Evolutionary conservation across 257 asterid species (phyloP), one percentile per base, ranked within the genome.

Genomic region (Ocimum tenuiflorum): DNA sequence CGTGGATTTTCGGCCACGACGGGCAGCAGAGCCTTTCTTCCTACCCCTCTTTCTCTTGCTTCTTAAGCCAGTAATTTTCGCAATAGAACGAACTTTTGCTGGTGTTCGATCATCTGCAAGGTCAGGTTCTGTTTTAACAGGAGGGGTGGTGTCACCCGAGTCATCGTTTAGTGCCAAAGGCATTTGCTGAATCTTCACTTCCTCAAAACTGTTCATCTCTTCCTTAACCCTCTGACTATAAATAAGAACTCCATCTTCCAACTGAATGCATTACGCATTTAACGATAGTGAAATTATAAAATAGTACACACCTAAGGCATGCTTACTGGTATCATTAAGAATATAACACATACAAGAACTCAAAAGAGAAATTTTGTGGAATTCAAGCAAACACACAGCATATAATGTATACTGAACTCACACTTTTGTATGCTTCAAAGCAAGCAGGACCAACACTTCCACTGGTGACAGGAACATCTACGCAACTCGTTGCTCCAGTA

Each of bases 21-120:
- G 79, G 2, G 81, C 73, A 41, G 77, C 68, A 35, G 77, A 45
- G 39, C 68, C 74, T 78, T 62, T 89, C 72, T 88, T 73, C 68
- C 78, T 76, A 31, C 82, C 81, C 66, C 79, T 73, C 78, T 63
- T 84, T 76, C 77, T 79, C 75, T 78, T 81, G 74, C 54, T 77
- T 81, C 73, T 87, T 4, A 88, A 64, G 45, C 89, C 74, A 18
- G 89, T 77, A 36, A 76, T 67, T 77, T 68, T 83, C 73, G 96
- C 61, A 60, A 80, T 69, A 13, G 86, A 84, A 14, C 88, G 86
- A n/a, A 73, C 49, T 78, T 77, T 83, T 15, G 72, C 66, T 20
- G 83, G 74, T 24, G 86, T 78, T 67, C 78, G 88, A 63, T 79
- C 78, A 19, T 82, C 81, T 43, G 60, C 39, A 10, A 74, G 67